Evolutionary conservation across 2,329 filamentous ascomycete genomes (phyloP).

Genomic region (Phialophora tarda): DNA sequence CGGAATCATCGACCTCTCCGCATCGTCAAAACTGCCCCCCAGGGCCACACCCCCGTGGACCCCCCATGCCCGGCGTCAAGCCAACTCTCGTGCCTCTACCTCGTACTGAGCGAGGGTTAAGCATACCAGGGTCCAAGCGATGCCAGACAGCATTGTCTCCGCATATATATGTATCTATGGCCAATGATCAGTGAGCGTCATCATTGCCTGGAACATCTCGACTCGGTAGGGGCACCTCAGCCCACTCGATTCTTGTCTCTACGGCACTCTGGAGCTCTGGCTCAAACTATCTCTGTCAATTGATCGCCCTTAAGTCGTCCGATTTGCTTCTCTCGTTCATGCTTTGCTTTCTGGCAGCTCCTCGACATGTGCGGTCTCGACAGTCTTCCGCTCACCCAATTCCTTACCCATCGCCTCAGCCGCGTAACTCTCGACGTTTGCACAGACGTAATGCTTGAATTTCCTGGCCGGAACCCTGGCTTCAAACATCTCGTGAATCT

Average conservation of each 20-base stretch:
- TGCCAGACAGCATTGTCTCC: background rate
- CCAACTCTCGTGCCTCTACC: background rate
- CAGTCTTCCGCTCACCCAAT: slow-evolving; percentile 19
- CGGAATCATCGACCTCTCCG: slow-evolving; percentile 38
- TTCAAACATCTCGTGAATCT: slow-evolving; percentile 44
- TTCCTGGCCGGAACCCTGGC: slow-evolving; percentile 47
- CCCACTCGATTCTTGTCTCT: background rate
- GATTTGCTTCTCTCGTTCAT: background rate
- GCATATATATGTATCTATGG: background rate
- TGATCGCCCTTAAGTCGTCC: background rate
- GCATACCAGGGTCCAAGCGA: background rate
- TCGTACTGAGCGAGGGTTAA: background rate
- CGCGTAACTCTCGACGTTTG: slow-evolving; percentile 37
- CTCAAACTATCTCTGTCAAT: background rate
- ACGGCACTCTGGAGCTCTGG: background rate
- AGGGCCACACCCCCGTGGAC: too few species aligned
- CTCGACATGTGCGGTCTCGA: slow-evolving; percentile 21
- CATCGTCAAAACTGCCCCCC: background rate
- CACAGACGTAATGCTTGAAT: slow-evolving; percentile 47
- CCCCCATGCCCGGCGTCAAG: background rate
- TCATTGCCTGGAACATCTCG: background rate
- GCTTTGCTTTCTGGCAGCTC: slow-evolving; percentile 19
- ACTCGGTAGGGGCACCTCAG: background rate
- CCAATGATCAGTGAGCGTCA: background rate
- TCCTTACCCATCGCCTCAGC: slow-evolving; percentile 29